These are phyloP conservation scores for Aspergillus tanneri DNA, from an alignment of 2,329 filamentous ascomycete genomes.

Conservation along the genomic window DNA sequence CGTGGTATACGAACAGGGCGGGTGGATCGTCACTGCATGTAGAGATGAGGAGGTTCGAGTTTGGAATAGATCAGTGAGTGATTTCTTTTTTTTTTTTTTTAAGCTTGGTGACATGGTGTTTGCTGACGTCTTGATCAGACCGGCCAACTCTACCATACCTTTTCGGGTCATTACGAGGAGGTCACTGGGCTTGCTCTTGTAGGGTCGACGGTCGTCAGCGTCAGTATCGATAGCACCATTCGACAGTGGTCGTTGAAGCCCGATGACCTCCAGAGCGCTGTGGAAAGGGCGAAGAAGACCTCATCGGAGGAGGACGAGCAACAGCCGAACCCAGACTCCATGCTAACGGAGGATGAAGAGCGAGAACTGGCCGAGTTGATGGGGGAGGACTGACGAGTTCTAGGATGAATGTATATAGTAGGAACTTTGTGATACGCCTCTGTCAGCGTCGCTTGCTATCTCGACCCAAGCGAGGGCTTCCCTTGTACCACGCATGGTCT, in stretches of 20 bases:
- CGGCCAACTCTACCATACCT: conserved; percentile 70
- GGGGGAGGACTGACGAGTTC: conserved; percentile 59
- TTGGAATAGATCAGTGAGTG: conserved; percentile 66
- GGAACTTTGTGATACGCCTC: too few species aligned
- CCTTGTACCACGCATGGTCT: too few species aligned
- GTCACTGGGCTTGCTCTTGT: conserved; percentile 76
- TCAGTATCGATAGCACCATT: conserved; percentile 86
- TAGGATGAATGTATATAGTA: too few species aligned
- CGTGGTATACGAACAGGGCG: conserved; percentile 64
- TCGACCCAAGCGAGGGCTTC: too few species aligned
- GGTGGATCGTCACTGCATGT: conserved; percentile 83
- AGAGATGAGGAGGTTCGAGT: conserved; percentile 88
- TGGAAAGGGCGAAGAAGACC: conserved; percentile 49
- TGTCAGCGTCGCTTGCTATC: background rate
- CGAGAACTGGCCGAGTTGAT: conserved; percentile 88
- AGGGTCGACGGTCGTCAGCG: conserved; percentile 64
- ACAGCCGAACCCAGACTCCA: conserved; percentile 48
- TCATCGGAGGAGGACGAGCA: conserved; percentile 49
- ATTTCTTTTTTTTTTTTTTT: background rate
- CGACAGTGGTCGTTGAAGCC: conserved; percentile 75
- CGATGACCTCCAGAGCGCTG: conserved; percentile 57
- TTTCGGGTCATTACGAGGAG: conserved; percentile 88
- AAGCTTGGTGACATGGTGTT: background rate
- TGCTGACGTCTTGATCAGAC: conserved; percentile 48
- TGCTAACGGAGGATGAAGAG: conserved; percentile 85